Percentiles rank a stretch among this genome's conserved stretches.
Conservation (phyloP, 176 grass and related monocot genomes). For the Chloris gayana region DNA sequence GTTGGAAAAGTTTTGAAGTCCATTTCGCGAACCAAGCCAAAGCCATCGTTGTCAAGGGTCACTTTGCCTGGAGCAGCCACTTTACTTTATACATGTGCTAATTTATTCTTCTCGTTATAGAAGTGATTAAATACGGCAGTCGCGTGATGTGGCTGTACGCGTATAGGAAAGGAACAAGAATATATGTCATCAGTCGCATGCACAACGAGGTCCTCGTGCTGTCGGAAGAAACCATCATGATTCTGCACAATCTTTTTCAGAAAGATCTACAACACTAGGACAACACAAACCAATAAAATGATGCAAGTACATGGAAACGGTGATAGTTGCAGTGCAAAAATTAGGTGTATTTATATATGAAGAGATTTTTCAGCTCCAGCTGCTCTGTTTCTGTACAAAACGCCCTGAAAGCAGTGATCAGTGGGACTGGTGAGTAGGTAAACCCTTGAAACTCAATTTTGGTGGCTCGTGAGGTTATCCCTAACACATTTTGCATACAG, state of each 20-base stretch:
- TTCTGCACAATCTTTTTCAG: neutral
- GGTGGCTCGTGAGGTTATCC: neutral
- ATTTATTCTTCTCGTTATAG: neutral
- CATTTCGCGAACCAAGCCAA: conserved; percentile 25
- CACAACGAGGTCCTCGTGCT: conserved; percentile 13
- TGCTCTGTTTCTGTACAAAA: conserved; percentile 32
- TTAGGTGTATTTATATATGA: neutral
- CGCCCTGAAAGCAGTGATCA: neutral
- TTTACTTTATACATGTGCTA: neutral
- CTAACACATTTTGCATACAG: neutral
- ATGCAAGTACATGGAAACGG: neutral
- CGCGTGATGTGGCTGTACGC: neutral
- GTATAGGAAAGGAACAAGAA: conserved; percentile 1
- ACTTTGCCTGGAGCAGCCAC: neutral
- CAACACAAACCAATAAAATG: neutral
- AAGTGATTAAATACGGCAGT: neutral
- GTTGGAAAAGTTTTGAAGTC: conserved; percentile 20
- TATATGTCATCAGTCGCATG: conserved; percentile 3
- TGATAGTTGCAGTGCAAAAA: neutral
- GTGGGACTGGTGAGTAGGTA: neutral
- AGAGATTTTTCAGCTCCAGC: conserved; percentile 4
- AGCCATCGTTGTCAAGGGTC: conserved; percentile 23
- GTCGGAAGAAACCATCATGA: neutral
- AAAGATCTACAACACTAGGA: neutral
- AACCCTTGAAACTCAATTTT: neutral